These are phyloP conservation scores for Apophysomyces trapeziformis DNA, from an alignment of 371 early-diverging fungal genomes.

Conservation along the genomic window DNA sequence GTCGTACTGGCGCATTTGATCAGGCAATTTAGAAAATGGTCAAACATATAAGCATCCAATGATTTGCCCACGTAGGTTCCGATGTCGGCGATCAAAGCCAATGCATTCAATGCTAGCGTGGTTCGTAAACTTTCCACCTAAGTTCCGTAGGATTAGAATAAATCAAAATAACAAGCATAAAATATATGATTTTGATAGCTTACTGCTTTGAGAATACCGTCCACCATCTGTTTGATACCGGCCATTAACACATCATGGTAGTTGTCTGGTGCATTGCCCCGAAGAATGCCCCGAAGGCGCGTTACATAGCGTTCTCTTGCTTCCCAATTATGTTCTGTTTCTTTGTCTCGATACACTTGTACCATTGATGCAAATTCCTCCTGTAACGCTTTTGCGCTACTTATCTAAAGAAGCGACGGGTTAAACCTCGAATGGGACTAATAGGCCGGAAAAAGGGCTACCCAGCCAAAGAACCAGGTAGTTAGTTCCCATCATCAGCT, in stretches of 20 bases:
- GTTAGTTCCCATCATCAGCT: neutral
- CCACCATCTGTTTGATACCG: constrained; percentile 44
- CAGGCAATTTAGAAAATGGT: constrained; percentile 42
- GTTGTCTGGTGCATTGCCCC: constrained; percentile 45
- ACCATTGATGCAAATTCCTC: constrained; percentile 24
- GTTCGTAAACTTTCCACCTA: constrained; percentile 55
- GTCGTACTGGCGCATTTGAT: constrained; percentile 42
- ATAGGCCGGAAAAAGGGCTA: neutral
- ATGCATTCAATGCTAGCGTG: constrained; percentile 44
- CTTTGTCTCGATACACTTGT: constrained; percentile 30
- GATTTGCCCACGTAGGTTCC: constrained; percentile 40
- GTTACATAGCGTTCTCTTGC: constrained; percentile 28
- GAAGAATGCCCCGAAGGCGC: constrained; percentile 38
- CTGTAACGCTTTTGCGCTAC: constrained; percentile 30
- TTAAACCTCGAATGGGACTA: neutral
- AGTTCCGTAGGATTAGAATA: neutral
- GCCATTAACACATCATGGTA: constrained; percentile 37
- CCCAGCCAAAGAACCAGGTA: neutral
- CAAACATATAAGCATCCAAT: constrained; percentile 44
- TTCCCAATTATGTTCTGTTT: constrained; percentile 42
- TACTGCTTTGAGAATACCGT: constrained; percentile 54
- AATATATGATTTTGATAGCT: constrained; percentile 11
- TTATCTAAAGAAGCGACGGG: constrained; percentile 20
- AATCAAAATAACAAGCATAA: neutral
- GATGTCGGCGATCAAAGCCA: constrained; percentile 43